A percentile compares a stretch with the other conserved stretches of the same genome.
Conservation (phyloP, 23 red algal genomes). For the Chondrus crispus region DNA sequence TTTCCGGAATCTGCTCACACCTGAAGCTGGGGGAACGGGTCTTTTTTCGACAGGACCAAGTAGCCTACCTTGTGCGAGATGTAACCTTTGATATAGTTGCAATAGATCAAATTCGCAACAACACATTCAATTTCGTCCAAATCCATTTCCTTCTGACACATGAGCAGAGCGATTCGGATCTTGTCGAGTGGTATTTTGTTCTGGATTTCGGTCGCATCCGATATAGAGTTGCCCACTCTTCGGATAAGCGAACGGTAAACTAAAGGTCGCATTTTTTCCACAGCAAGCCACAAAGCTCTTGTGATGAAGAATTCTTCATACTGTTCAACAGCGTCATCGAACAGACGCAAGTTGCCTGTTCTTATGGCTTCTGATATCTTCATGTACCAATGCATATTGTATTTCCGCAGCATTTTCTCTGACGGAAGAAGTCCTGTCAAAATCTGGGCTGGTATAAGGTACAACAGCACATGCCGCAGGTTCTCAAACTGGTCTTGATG, state of each 20-base stretch:
- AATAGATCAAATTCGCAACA: slow-evolving; percentile 85
- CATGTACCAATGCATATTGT: slow-evolving; percentile 67
- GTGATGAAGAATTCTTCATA: slow-evolving; percentile 80
- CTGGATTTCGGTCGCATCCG: neutral
- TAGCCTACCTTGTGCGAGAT: slow-evolving; percentile 88
- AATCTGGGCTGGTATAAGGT: slow-evolving; percentile 82
- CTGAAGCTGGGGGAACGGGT: slow-evolving; percentile 85
- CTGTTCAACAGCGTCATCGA: slow-evolving; percentile 44
- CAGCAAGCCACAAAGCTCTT: slow-evolving; percentile 63
- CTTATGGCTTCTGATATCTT: slow-evolving; percentile 45
- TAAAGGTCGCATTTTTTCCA: slow-evolving; percentile 81
- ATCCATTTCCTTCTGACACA: slow-evolving; percentile 55
- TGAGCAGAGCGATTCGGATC: slow-evolving; percentile 19
- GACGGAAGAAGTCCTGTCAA: slow-evolving; percentile 63
- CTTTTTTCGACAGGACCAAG: slow-evolving; percentile 78
- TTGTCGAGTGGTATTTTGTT: slow-evolving; percentile 54
- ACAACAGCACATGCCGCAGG: slow-evolving; percentile 68
- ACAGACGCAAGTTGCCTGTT: slow-evolving; percentile 59
- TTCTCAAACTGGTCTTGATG: slow-evolving; percentile 44
- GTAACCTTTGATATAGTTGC: slow-evolving; percentile 84
- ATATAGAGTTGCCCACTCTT: neutral
- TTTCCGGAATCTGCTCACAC: neutral
- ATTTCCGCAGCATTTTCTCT: slow-evolving; percentile 20
- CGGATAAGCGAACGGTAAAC: slow-evolving; percentile 64
- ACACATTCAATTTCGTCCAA: slow-evolving; percentile 89